Percentiles rank a stretch among this genome's conserved stretches.
Conservation (phyloP, 257 asterid species). For the Solanum pimpinellifolium region DNA sequence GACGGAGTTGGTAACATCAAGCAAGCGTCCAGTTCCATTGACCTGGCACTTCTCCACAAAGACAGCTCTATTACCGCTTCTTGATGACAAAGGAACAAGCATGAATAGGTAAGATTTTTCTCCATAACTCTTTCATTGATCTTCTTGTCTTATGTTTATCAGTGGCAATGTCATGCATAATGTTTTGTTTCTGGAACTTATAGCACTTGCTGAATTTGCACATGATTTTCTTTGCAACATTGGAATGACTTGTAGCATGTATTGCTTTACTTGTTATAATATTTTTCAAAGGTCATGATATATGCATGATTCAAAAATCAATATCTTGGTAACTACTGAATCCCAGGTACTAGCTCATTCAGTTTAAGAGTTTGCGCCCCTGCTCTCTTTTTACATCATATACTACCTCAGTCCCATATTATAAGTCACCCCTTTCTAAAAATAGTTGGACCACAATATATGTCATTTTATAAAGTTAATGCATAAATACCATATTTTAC, state of each 20-base stretch:
- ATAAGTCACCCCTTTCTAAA: too few species aligned
- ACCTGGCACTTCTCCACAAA: conserved; percentile 92
- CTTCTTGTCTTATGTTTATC: background rate
- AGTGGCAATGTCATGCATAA: background rate
- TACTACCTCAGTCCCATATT: background rate
- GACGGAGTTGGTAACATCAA: conserved; percentile 87
- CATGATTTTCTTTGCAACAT: background rate
- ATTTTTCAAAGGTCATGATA: background rate
- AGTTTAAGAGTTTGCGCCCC: background rate
- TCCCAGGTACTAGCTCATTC: background rate
- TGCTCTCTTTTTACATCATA: background rate
- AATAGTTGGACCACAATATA: too few species aligned
- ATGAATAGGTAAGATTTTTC: conserved; percentile 65
- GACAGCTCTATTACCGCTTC: conserved; percentile 73
- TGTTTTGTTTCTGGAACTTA: background rate
- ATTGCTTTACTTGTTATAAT: background rate
- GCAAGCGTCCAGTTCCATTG: conserved; percentile 96
- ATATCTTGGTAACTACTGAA: background rate
- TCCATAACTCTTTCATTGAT: background rate
- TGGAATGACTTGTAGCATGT: background rate
- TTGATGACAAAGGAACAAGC: conserved; percentile 84
- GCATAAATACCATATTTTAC: too few species aligned
- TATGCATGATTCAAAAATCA: background rate
- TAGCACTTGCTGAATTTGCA: background rate
- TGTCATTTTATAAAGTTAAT: too few species aligned